phyloP scores from a whole-genome alignment of 257 asterid species.

The Nicotiana attenuata region DNA sequence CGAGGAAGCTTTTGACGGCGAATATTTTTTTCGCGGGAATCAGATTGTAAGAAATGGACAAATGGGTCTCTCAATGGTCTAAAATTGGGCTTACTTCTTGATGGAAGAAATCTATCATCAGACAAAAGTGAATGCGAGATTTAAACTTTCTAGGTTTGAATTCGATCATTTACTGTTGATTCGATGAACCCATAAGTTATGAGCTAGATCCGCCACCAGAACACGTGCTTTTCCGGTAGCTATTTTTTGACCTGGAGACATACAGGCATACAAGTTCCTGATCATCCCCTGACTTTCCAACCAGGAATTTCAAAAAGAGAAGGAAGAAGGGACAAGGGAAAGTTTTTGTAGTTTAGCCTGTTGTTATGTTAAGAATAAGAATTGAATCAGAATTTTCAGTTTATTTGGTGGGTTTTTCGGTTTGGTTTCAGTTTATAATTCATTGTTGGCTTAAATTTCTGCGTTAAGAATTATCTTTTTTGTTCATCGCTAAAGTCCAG shows the following conservation, averaged over 20 bases:
- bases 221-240: neutral
- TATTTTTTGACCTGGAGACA: neutral
- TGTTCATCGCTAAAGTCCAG: neutral
- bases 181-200: too few relatives aligned
- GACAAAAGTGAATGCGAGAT: too few relatives aligned
- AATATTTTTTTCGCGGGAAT: neutral
- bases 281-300: too few relatives aligned
- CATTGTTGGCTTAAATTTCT: neutral
- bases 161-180: too few relatives aligned
- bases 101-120: too few relatives aligned
- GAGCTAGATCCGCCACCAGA: neutral
- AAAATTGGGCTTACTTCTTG: neutral
- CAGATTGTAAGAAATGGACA: neutral
- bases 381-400: neutral
- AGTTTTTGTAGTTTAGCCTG: conserved; percentile 5
- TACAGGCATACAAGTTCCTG: too few relatives aligned
- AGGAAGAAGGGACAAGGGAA: too few relatives aligned
- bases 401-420: neutral
- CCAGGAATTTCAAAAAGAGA: too few relatives aligned
- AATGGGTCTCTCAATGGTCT: neutral
- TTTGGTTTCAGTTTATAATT: neutral
- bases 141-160: too few relatives aligned
- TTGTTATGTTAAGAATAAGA: neutral
- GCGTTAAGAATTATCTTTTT: neutral
- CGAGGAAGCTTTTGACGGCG: neutral